phyloP scores from a whole-genome alignment of 306 rosid genomes.

The Neltuma alba region DNA sequence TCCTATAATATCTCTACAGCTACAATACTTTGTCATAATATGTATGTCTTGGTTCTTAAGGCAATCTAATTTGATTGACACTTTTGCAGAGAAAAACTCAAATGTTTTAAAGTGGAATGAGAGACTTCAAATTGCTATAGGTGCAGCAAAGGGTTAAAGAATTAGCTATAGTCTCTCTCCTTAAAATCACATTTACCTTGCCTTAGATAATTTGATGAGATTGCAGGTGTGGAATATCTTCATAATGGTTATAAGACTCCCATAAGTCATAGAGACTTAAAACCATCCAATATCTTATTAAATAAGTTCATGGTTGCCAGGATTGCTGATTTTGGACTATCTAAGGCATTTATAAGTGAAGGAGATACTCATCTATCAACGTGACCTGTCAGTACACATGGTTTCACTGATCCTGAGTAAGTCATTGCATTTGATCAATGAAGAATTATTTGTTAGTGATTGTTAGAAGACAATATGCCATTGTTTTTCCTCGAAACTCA shows the following conservation, averaged over 20 bases:
- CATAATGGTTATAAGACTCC: constrained; percentile 31
- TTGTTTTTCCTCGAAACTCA: background rate
- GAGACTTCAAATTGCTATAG: too few relatives aligned
- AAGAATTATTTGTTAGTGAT: too few relatives aligned
- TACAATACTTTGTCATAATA: too few relatives aligned
- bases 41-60: background rate
- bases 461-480: too few relatives aligned
- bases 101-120: too few relatives aligned
- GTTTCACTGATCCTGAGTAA: constrained; percentile 45
- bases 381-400: constrained; percentile 19
- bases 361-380: constrained; percentile 32
- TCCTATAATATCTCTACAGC: too few relatives aligned
- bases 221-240: constrained; percentile 31
- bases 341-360: constrained; percentile 21
- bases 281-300: constrained; percentile 44
- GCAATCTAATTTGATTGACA: too few relatives aligned
- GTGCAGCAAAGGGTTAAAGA: too few relatives aligned
- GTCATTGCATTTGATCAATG: background rate
- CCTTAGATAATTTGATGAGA: background rate
- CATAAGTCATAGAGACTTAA: constrained; percentile 45
- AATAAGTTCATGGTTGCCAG: constrained; percentile 39
- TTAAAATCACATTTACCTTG: background rate
- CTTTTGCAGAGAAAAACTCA: too few relatives aligned
- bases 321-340: constrained; percentile 49
- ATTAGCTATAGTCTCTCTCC: too few relatives aligned